Conservation (phyloP, 2,329 filamentous ascomycete species). For the Fusarium sororula region DNA sequence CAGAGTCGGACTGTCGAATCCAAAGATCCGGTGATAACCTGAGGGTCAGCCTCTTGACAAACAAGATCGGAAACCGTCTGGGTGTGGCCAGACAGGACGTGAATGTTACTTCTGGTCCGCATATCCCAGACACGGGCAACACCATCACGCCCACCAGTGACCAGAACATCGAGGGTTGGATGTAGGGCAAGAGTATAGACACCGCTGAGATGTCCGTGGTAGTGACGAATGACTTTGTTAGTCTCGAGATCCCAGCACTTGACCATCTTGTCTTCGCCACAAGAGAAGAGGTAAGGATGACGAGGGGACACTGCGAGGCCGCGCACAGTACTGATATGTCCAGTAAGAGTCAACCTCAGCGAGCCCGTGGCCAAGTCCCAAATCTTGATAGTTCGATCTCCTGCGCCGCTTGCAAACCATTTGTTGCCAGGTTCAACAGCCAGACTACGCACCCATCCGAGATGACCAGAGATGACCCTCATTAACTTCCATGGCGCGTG, state of each 20-base stretch:
- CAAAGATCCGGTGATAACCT: slow-evolving; percentile 92
- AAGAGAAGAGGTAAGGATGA: slow-evolving; percentile 97
- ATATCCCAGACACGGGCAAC: slow-evolving; percentile 98
- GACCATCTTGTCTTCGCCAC: slow-evolving; percentile 99
- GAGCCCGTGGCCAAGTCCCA: slow-evolving; percentile 93
- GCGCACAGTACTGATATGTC: slow-evolving; percentile 92
- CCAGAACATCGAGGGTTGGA: slow-evolving; percentile 91
- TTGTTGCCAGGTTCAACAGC: slow-evolving; percentile 96
- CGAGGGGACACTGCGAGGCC: slow-evolving; percentile 91
- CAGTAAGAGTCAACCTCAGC: slow-evolving; percentile 87
- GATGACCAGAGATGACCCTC: slow-evolving; percentile 94
- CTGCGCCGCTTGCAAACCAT: slow-evolving; percentile 96
- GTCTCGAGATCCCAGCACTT: slow-evolving; percentile 99
- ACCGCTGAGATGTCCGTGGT: slow-evolving; percentile 95
- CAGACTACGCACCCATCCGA: slow-evolving; percentile 91
- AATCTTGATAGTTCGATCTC: slow-evolving; percentile 97
- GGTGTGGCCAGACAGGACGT: slow-evolving; percentile 91
- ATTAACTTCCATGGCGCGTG: slow-evolving; percentile 98
- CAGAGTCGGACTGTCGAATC: slow-evolving; percentile 92
- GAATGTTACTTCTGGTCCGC: slow-evolving; percentile 94
- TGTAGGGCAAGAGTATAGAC: slow-evolving; percentile 95
- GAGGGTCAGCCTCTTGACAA: slow-evolving; percentile 95
- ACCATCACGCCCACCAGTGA: slow-evolving; percentile 93
- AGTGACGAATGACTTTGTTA: slow-evolving; percentile 99
- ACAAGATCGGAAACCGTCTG: slow-evolving; percentile 88